Base-by-base conservation (phyloP, 2,329 filamentous ascomycete genomes). In the Cercospora beticola region DNA sequence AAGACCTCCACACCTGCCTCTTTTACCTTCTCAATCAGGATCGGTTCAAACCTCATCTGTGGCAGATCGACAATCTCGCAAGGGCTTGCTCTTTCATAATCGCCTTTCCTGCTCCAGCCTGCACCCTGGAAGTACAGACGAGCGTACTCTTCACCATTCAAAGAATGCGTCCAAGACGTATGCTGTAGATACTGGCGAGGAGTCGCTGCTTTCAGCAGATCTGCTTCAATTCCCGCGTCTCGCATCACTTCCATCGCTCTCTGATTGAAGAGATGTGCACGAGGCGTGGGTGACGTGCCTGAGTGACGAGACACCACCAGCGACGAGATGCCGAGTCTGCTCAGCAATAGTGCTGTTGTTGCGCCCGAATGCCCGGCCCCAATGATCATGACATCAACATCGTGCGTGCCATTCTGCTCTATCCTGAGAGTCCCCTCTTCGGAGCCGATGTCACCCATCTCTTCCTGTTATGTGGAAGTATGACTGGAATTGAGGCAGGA, bases 61-160 rank as follows among this genome's bases (percentile, higher is more conserved):
- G 78, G 78, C n/a, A 81, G 66, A 74, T 81, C 79, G 70, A 61
- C 75, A 75, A 57, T 67, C 62, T 64, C 78, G 80, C 14, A 75
- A 8, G 79, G 79, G 69, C 73, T 79, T 5, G 77, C 78, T 18
- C 57, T 68, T 16, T 77, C 76, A 62, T 78, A 81, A 16, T 81
- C 79, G 71, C 73, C 76, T 78, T 10, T 79, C 78, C 74, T 67
- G 3, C 43, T 69, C 6, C 76, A 75, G 54, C 79, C 79, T 60
- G 76, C 76, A 10, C 80, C 80, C 77, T 78, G 81, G 1, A 77
- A 76, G 58, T 76, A 76, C 46, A 78, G 76, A 1, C 80, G 72
- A 1, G 72, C 80, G 68, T 79, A 58, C 23, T 28, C 30, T 9
- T 49, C 43, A 7, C 18, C 43, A 49, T 21, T 49, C 43, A 49